A percentile compares a stretch with the other conserved stretches of the same genome.
Evolutionary conservation across 148 eudicot species (phyloP).

Genomic region (Agrostemma githago): DNA sequence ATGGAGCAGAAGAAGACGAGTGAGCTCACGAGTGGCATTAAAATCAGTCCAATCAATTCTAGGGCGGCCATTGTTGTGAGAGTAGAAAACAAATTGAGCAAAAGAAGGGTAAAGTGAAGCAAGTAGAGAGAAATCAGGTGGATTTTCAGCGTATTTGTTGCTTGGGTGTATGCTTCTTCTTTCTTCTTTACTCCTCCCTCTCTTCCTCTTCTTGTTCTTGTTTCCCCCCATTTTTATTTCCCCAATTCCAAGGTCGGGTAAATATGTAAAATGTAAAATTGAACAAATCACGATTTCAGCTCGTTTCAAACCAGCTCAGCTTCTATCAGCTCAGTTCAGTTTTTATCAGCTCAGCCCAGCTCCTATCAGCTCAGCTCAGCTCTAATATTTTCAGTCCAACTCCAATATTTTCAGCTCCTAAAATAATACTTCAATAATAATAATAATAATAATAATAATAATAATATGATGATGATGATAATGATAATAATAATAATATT

Average conservation of each 20-base stretch:
- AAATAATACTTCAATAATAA: too few relatives aligned
- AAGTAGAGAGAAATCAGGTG: conserved; percentile 64
- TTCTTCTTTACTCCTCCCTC: conserved; percentile 19
- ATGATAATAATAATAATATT: too few relatives aligned
- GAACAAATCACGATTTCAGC: too few relatives aligned
- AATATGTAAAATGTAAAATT: too few relatives aligned
- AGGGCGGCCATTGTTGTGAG: conserved; percentile 50
- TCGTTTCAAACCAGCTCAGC: too few relatives aligned
- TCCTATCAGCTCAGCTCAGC: too few relatives aligned
- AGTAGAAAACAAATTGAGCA: conserved; percentile 51
- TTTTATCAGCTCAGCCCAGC: too few relatives aligned
- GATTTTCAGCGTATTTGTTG: conserved; percentile 65
- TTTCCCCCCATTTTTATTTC: conserved; percentile 14
- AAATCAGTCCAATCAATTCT: conserved; percentile 91
- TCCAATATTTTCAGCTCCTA: too few relatives aligned
- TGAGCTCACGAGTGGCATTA: conserved; percentile 86
- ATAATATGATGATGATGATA: too few relatives aligned
- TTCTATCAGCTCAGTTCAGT: too few relatives aligned
- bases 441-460: too few relatives aligned
- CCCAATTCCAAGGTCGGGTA: neutral
- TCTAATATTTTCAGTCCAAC: too few relatives aligned
- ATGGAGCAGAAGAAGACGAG: conserved; percentile 72
- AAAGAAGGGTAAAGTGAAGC: conserved; percentile 76
- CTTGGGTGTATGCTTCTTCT: conserved; percentile 63
- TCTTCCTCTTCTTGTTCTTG: conserved; percentile 49